These are phyloP conservation scores for Fusarium xylarioides DNA, from an alignment of 2,329 filamentous ascomycete species.

Conservation along the genomic window DNA sequence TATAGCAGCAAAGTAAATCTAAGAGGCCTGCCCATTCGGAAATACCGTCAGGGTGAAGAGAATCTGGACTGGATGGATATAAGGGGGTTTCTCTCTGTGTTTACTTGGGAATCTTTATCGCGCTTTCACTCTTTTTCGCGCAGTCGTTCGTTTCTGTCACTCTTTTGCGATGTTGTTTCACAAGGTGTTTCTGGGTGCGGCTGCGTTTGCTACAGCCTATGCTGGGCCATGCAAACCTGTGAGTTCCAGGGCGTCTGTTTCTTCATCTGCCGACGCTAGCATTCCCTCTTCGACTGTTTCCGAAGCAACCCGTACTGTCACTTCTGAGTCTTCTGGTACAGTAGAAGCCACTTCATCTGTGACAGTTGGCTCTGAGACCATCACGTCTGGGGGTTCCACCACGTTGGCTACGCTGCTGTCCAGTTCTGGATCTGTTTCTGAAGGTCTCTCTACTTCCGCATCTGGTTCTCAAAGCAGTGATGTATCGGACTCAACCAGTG, in stretches of 20 bases:
- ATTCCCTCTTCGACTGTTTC: not conserved
- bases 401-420: not conserved
- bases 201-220: not conserved
- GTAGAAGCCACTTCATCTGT: not conserved
- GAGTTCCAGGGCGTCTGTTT: not conserved
- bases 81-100: no score
- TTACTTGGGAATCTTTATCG: fast-evolving
- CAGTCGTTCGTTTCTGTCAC: not conserved
- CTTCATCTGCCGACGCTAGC: not conserved
- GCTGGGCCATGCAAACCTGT: not conserved
- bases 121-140: not conserved
- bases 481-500: not conserved
- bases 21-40: no score
- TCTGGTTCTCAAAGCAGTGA: not conserved
- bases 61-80: not conserved
- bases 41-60: not conserved
- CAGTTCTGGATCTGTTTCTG: not conserved
- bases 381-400: not conserved
- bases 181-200: not conserved
- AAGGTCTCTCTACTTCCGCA: not conserved
- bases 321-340: not conserved
- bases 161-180: not conserved
- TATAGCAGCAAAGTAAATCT: not conserved
- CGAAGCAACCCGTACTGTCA: fast-evolving
- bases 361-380: not conserved